Conservation (phyloP, 2,329 filamentous ascomycete genomes). For the Fusarium cicatricum region DNA sequence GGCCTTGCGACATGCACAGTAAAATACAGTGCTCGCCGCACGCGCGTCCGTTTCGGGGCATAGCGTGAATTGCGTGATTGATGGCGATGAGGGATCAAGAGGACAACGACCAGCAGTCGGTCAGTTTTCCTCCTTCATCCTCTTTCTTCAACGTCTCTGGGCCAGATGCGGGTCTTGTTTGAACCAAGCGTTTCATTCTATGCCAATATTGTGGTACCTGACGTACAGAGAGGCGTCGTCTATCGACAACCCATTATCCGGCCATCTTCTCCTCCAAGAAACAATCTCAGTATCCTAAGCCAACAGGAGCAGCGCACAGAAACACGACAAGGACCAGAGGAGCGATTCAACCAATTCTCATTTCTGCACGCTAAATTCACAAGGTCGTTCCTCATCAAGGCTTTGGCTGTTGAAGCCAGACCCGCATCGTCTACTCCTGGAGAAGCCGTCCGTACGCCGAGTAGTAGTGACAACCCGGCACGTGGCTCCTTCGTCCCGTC, state of each 20-base stretch:
- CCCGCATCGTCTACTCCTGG: conserved; percentile 42
- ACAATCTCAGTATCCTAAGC: conserved; percentile 6
- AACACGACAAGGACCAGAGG: conserved; percentile 12
- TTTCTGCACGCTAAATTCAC: conserved; percentile 27
- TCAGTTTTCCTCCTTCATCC: conserved; percentile 28
- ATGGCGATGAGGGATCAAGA: conserved; percentile 16
- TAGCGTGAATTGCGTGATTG: conserved; percentile 33
- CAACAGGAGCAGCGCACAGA: conserved; percentile 8
- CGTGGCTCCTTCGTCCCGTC: conserved; percentile 77
- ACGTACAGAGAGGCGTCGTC: conserved; percentile 6
- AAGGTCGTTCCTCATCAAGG: conserved; percentile 36
- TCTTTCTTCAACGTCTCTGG: conserved; percentile 24
- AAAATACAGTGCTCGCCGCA: conserved; percentile 10
- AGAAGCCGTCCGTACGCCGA: conserved; percentile 67
- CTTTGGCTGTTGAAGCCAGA: conserved; percentile 6
- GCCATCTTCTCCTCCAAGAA: neutral
- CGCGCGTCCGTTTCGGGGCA: conserved; percentile 14
- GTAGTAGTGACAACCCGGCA: conserved; percentile 76
- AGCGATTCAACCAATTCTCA: conserved; percentile 5
- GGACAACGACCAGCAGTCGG: conserved; percentile 10
- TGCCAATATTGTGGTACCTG: conserved; percentile 27
- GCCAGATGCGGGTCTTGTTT: conserved; percentile 28
- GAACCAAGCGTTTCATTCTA: conserved; percentile 24
- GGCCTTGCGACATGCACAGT: conserved; percentile 16
- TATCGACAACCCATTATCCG: neutral